Evolutionary conservation across 345 rosid species (phyloP), one percentile per base, ranked within the genome.

Genomic region (Citrus australasica): DNA sequence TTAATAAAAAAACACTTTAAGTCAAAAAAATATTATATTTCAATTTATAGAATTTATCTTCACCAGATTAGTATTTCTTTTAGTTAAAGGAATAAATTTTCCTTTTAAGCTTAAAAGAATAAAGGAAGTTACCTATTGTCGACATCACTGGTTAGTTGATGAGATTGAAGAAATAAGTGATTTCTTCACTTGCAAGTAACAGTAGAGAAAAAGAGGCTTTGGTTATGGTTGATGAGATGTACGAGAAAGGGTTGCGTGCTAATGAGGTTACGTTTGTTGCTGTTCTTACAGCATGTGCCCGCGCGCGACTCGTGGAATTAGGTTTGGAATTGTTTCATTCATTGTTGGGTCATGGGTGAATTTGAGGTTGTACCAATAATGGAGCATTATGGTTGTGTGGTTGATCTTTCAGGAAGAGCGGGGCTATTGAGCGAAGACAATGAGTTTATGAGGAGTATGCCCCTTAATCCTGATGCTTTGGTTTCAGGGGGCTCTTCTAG

Each of bases 361-460:
- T 86, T 83, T 71, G 82, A 83, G 55, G 80, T 91, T 61, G 61
- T 66, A 61, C 93, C 95, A 58, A 69, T 71, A 71, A 87, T 90
- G 85, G 92, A 93, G 76, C 94, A 90, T 76, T 88, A 91, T 51
- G 92, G 95, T 24, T 93, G 98, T 76, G 76, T 89, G 73, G 93
- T 93, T 85, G 94, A 92, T 90, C 90, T 93, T 63, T 70, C 92
- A 33, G 98, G 91, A 53, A 90, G 89, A 83, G 93, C 92, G 11
- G 94, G 98, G 32, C 66, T 87, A 32, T 48, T 93, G 77, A 79
- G 58, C 68, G 94, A 88, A 64, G 94, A 94, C 3, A 74, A 40
- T 9, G 89, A 88, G 48, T 76, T 90, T n/a, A 33, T 86, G 3
- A 82, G 59, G 58, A 86, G 79, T 16, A 82, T 93, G 89, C 93